These are phyloP conservation scores for Colletotrichum sp. DNA, from an alignment of 2,329 filamentous ascomycete genomes.

Conservation along the genomic window DNA sequence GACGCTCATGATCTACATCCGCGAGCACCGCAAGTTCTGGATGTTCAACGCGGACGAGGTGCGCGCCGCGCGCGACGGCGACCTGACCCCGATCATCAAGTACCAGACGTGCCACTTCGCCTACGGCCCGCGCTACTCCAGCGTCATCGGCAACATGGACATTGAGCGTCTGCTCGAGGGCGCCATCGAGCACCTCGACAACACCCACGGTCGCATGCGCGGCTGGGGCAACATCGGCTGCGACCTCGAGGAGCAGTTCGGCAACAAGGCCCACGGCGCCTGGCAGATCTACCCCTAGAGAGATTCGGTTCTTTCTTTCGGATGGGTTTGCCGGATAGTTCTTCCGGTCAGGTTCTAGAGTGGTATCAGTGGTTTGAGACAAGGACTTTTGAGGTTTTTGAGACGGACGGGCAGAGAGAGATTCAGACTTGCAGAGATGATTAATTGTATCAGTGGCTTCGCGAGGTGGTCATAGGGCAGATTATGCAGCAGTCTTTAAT, in stretches of 20 bases:
- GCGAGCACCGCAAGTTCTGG: background rate
- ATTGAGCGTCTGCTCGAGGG: background rate
- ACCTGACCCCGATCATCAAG: background rate
- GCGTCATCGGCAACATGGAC: slow-evolving; percentile 9
- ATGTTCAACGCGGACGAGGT: background rate
- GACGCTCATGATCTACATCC: slow-evolving; percentile 1
- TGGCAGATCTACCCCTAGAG: background rate
- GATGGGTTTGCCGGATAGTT: background rate
- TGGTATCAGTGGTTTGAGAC: background rate
- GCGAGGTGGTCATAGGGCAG: background rate
- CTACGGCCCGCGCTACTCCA: background rate
- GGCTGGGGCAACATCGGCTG: background rate
- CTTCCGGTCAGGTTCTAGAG: background rate
- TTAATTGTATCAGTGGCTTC: background rate
- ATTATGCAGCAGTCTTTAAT: background rate
- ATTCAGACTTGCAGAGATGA: background rate
- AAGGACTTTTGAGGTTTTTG: background rate
- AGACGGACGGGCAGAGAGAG: background rate
- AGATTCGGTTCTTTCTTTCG: background rate
- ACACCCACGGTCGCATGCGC: background rate
- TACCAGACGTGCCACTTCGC: slow-evolving; percentile 1
- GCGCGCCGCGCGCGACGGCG: background rate
- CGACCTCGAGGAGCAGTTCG: background rate
- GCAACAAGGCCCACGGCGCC: background rate
- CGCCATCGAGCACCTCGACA: background rate